Evolutionary conservation across 495 filamentous ascomycete species (phyloP), one percentile per base, ranked within the genome.

Genomic region (Copromyces sp.): DNA sequence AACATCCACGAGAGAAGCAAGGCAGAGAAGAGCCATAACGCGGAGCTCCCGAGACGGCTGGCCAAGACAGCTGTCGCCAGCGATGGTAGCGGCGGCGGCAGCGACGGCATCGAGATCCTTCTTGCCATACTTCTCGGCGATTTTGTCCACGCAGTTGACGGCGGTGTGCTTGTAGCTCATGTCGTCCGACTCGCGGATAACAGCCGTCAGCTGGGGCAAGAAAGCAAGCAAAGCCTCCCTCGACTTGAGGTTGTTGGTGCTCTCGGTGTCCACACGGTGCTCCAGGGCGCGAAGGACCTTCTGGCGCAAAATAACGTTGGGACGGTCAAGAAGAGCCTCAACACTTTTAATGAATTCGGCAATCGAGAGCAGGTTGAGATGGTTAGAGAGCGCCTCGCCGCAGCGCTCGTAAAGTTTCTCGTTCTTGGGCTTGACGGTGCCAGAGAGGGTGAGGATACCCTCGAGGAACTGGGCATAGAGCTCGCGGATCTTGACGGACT

Each of bases 91-190:
- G 12, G 93, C 92, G 35, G 93, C 89, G 69, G 90, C 90, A 9
- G 84, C 82, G 40, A 89, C 86, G 6, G 86, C 84, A 72, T 89
- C 88, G 1, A 89, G 84, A 76, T 95, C 92, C 77, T 91, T 93
- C 81, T 94, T 95, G 70, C 95, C 95, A 78, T 96, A 97, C 78
- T 92, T 92, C 81, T 96, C 93, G 9, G 92, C 88, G 70, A 98
- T 94, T 76, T 90, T 90, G 81, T 97, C 93, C 68, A 97, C 91
- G 77, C 95, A 98, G 45, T 88, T 86, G 47, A 98, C 86, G 6
- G 94, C 92, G 38, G 90, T 91, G 75, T 91, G 91, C 81, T 93
- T 95, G 77, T 95, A 88, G 42, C 88, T 84, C 47, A 89, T 86
- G 76, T 94, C 87, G 29, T 88, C 83, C 32, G 91, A 90, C 12